Percentiles rank a stretch among this genome's conserved stretches.
These are phyloP conservation scores for Dryadomyces quercus-mongolicae DNA, from an alignment of 2,329 filamentous ascomycete genomes.

Conservation along the genomic window DNA sequence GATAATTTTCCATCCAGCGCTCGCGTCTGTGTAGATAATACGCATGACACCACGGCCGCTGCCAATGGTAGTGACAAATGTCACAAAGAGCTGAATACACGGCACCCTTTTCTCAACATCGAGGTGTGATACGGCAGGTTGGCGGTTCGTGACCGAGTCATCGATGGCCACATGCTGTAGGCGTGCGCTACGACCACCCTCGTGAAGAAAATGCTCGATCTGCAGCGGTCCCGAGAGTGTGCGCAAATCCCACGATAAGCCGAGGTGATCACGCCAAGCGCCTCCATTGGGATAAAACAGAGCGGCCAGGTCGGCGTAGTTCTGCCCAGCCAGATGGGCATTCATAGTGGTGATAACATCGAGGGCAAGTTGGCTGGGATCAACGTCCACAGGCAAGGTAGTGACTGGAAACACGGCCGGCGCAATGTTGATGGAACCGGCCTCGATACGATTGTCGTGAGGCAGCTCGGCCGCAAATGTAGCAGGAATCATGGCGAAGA, in stretches of 20 bases:
- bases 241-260: conserved; percentile 42
- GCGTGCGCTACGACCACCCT: conserved; percentile 18
- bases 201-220: conserved; percentile 27
- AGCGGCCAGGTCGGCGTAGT: conserved; percentile 20
- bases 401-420: conserved; percentile 29
- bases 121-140: conserved; percentile 31
- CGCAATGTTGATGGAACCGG: conserved; percentile 42
- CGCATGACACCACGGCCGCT: conserved; percentile 43
- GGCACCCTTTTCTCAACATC: conserved; percentile 35
- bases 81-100: conserved; percentile 45
- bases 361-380: conserved; percentile 25
- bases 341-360: conserved; percentile 29
- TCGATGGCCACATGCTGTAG: conserved; percentile 34
- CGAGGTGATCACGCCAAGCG: conserved; percentile 48
- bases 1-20: conserved; percentile 44
- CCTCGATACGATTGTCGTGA: conserved; percentile 15
- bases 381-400: conserved; percentile 16
- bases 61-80: conserved; percentile 39
- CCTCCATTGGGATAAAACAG: conserved; percentile 30
- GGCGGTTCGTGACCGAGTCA: conserved; percentile 26
- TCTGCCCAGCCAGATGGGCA: conserved; percentile 21
- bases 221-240: conserved; percentile 31
- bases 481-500: background rate
- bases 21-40: conserved; percentile 27
- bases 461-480: conserved; percentile 5